A percentile compares a stretch with the other conserved stretches of the same genome.
Conservation (phyloP, 345 rosid genomes). For the Cardamine resedifolia region DNA sequence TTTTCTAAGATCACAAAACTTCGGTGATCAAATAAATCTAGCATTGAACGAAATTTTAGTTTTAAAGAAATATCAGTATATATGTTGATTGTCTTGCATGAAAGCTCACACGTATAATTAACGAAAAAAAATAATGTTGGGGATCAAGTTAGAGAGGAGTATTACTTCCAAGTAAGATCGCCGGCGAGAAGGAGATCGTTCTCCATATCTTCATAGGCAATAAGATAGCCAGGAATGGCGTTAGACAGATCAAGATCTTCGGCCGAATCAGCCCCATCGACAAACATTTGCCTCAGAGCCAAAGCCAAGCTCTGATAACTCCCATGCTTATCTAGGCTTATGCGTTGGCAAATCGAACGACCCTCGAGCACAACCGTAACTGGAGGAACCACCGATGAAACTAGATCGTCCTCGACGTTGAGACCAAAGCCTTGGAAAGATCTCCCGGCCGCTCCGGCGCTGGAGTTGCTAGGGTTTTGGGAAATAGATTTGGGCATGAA, state of each 20-base stretch:
- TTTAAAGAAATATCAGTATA: background rate
- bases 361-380: conserved; percentile 89
- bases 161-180: conserved; percentile 89
- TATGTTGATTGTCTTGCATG: conserved; percentile 18
- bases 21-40: background rate
- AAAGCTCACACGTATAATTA: background rate
- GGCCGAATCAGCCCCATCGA: conserved; percentile 42
- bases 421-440: conserved; percentile 41
- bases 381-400: conserved; percentile 67
- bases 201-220: conserved; percentile 91
- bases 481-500: conserved; percentile 37
- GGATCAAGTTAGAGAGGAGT: conserved; percentile 2
- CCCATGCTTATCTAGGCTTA: conserved; percentile 71
- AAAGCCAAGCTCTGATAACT: conserved; percentile 79
- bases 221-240: conserved; percentile 76
- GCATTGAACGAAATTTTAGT: background rate
- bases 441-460: conserved; percentile 24
- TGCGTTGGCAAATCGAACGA: conserved; percentile 86
- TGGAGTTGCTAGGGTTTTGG: conserved; percentile 22
- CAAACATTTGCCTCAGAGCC: conserved; percentile 84
- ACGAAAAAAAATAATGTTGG: background rate
- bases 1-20: background rate
- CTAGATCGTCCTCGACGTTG: conserved; percentile 61
- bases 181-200: conserved; percentile 94
- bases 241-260: conserved; percentile 65